These are phyloP conservation scores for Glarea lozoyensis DNA, from an alignment of 495 filamentous ascomycete genomes.

Conservation along the genomic window DNA sequence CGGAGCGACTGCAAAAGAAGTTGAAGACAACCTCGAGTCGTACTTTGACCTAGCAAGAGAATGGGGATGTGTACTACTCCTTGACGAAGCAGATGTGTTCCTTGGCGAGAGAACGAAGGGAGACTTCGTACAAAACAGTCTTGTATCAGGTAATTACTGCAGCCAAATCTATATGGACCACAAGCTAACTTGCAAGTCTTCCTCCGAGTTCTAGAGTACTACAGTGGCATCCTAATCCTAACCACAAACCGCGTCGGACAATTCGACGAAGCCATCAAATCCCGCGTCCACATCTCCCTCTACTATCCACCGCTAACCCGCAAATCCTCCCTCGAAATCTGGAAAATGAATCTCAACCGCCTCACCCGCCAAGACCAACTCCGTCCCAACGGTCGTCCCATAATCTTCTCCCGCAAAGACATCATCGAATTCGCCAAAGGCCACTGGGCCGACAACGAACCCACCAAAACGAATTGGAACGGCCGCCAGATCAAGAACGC, in stretches of 20 bases:
- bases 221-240: slow-evolving; percentile 47
- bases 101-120: slow-evolving; percentile 11
- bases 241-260: slow-evolving; percentile 48
- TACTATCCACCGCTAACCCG: slow-evolving; percentile 14
- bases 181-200: slow-evolving; percentile 31
- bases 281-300: slow-evolving; percentile 11
- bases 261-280: slow-evolving; percentile 45
- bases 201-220: slow-evolving; percentile 49
- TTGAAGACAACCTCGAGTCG: too few species aligned
- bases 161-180: neutral
- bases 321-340: neutral
- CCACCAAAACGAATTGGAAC: neutral
- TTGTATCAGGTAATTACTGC: slow-evolving; percentile 18
- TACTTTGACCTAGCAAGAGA: too few species aligned
- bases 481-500: neutral
- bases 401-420: too few species aligned
- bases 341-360: neutral
- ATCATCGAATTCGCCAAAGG: neutral
- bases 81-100: slow-evolving; percentile 24
- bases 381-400: too few species aligned
- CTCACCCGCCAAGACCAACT: neutral
- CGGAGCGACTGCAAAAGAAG: too few species aligned
- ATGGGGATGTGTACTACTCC: too few species aligned
- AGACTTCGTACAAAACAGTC: slow-evolving; percentile 16
- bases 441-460: neutral